Base-by-base conservation (phyloP, 306 rosid genomes). In the Castanea crenata region DNA sequence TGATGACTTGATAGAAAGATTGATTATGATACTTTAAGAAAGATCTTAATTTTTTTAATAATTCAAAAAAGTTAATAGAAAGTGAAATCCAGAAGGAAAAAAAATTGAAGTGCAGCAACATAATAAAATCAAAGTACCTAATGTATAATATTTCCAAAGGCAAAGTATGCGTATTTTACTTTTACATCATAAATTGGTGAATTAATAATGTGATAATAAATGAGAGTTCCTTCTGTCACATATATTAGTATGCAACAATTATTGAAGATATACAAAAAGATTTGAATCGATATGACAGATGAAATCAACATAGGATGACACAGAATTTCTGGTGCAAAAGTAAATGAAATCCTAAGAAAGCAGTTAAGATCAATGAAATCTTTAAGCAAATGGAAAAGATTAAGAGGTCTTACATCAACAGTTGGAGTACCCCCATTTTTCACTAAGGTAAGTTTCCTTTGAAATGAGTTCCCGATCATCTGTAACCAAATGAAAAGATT, bases 381-480 rank as follows among this genome's bases (percentile, higher is more conserved):
- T 54, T 54, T 5, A 49, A 27, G 78, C 32, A 79, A 75, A 25
- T 31, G 79, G 72, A 82, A 76, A 74, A 71, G 79, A 54, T 62
- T 16, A 55, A 71, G 78, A 78, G 74, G 79, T 18, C 93, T 91
- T 91, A 96, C 99, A 76, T 91, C 84, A 80, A 85, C 65, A 64
- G 82, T 74, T 49, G 91, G 83, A 46, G 92, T 74, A 4, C 90
- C 92, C 67, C 99, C 99, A 64, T 83, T 86, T 89, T 87, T 96
- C 68, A 96, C 74, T 27, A 91, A 83, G 51, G 90, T 74, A 83
- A 96, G 97, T 85, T 90, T 96, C 87, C 97, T 92, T 80, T 96
- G 98, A 81, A 89, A 96, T 31, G 99, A 96, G 84, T 96, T 93
- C 74, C 99, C 99, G 18, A 91, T 90, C 98, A 96, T 96, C 99